Conservation (phyloP, 2,329 filamentous ascomycete genomes). For the Karstenula rhodostoma region DNA sequence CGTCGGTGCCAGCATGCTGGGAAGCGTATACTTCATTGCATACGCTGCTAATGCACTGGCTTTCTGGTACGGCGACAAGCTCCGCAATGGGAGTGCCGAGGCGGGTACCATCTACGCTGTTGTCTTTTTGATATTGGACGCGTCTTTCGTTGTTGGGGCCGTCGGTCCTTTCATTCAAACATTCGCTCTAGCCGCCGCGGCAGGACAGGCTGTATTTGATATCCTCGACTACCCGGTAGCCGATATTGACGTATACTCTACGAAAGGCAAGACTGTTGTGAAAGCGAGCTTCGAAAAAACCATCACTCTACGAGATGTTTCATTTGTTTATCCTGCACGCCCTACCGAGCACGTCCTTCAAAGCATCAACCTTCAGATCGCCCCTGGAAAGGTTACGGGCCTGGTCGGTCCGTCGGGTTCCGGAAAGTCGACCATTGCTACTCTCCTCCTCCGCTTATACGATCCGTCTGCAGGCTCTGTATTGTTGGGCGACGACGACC, state of each 20-base stretch:
- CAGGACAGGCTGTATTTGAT: constrained; percentile 55
- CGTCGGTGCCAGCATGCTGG: constrained; percentile 52
- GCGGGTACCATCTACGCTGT: constrained; percentile 68
- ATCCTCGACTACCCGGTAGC: constrained; percentile 53
- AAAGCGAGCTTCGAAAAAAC: constrained; percentile 35
- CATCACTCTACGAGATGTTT: constrained; percentile 49
- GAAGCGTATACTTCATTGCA: constrained; percentile 55
- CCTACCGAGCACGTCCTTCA: constrained; percentile 52
- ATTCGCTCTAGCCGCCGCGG: constrained; percentile 62
- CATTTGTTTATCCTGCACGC: constrained; percentile 56
- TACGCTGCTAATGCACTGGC: constrained; percentile 57
- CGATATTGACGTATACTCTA: constrained; percentile 50
- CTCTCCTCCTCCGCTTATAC: constrained; percentile 53
- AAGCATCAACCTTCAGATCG: constrained; percentile 46
- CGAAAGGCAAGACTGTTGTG: constrained; percentile 31
- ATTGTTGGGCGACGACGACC: constrained; percentile 35
- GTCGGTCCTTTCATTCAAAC: constrained; percentile 69
- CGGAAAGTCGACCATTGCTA: constrained; percentile 55
- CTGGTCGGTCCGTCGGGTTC: constrained; percentile 56
- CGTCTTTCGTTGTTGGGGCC: constrained; percentile 68
- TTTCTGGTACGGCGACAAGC: constrained; percentile 53
- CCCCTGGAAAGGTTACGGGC: constrained; percentile 53
- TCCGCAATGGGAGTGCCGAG: constrained; percentile 38
- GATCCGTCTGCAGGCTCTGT: constrained; percentile 41
- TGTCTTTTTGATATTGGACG: constrained; percentile 70